Evolutionary conservation across 2,329 filamentous ascomycete species (phyloP).

Genomic region (Aspergillus sp.): DNA sequence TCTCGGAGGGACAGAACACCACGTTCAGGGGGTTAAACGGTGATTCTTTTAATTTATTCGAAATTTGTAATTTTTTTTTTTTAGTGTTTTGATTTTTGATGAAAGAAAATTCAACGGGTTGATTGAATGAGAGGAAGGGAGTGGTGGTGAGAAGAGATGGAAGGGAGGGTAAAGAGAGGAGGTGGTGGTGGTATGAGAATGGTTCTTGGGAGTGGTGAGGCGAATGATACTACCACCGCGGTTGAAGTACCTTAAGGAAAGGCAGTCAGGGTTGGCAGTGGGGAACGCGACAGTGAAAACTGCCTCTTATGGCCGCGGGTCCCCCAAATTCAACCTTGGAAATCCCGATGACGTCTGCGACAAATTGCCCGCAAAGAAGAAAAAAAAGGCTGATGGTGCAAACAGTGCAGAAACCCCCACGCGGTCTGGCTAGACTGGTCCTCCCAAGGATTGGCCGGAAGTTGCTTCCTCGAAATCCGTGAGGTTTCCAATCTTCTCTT

Average conservation of each 20-base stretch:
- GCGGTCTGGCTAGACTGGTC: constrained; percentile 10
- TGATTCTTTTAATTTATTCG: background rate
- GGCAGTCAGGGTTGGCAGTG: constrained; percentile 24
- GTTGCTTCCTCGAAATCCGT: constrained; percentile 16
- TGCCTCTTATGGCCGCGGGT: constrained; percentile 10
- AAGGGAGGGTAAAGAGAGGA: constrained; percentile 3
- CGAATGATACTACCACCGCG: background rate
- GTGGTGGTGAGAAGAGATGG: constrained; percentile 11
- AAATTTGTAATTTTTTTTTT: too few relatives aligned
- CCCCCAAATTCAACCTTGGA: constrained; percentile 21
- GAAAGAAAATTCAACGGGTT: background rate
- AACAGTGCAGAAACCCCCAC: constrained; percentile 7
- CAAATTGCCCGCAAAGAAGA: constrained; percentile 18
- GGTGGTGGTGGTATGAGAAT: background rate
- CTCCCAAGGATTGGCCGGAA: constrained; percentile 19
- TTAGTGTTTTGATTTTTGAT: background rate
- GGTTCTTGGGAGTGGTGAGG: background rate
- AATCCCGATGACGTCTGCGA: constrained; percentile 34
- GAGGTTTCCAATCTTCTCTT: background rate
- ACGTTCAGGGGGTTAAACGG: constrained; percentile 7
- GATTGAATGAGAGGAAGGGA: constrained; percentile 1
- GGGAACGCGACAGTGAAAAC: constrained; percentile 20
- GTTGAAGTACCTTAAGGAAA: constrained; percentile 10
- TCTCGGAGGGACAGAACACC: constrained; percentile 13
- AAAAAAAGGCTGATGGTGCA: background rate